Conservation (phyloP, 257 asterid genomes). For the Leptodermis oblonga region DNA sequence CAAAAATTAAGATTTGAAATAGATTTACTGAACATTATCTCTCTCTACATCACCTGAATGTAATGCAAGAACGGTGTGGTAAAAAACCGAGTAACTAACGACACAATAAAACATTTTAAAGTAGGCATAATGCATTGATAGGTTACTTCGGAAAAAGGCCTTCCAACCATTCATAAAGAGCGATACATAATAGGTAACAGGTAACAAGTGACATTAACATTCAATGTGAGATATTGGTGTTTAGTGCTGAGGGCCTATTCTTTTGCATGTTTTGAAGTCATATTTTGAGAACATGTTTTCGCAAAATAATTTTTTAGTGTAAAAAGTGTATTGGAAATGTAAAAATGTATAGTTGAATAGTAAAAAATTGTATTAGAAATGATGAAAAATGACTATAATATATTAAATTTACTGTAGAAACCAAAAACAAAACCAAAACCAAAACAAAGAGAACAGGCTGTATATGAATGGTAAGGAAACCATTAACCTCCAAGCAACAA, state of each 20-base stretch:
- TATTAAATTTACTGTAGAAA: background rate
- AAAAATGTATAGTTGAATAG: too few species aligned
- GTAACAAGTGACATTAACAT: background rate
- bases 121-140: background rate
- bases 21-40: background rate
- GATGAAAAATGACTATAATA: too few species aligned
- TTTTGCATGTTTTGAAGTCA: too few species aligned
- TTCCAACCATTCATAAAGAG: background rate
- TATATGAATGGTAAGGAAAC: background rate
- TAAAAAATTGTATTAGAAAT: too few species aligned
- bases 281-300: too few species aligned
- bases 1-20: slow-evolving; percentile 7
- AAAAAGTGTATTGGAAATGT: too few species aligned
- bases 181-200: background rate
- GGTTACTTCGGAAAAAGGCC: background rate
- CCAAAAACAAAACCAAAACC: too few species aligned
- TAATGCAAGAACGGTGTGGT: background rate
- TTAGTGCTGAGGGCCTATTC: background rate
- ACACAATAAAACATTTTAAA: background rate
- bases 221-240: background rate
- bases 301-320: too few species aligned
- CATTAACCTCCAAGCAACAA: background rate
- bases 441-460: too few species aligned
- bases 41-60: background rate
- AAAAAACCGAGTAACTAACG: background rate